Evolutionary conservation across 768 basidiomycete genomes (phyloP).

Genomic region (Gloeostereum incarnatum): DNA sequence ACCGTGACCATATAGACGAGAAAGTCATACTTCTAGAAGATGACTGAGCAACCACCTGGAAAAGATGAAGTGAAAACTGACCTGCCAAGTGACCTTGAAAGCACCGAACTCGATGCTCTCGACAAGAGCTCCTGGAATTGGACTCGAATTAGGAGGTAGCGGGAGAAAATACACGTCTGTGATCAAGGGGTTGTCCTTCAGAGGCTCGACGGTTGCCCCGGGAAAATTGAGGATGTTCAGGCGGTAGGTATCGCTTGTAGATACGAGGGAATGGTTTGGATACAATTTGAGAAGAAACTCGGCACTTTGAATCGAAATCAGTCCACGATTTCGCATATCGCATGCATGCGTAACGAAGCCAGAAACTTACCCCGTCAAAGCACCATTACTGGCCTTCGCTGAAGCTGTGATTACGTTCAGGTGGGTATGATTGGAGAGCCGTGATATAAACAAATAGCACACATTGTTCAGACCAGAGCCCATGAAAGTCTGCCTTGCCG

Average conservation of each 20-base stretch:
- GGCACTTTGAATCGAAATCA: constrained; percentile 17
- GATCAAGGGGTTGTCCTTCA: constrained; percentile 41
- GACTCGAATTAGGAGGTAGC: constrained; percentile 27
- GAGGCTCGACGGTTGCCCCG: constrained; percentile 29
- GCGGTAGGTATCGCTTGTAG: constrained; percentile 35
- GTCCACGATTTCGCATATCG: not conserved
- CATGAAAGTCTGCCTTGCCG: constrained; percentile 37
- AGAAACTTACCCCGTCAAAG: too few species aligned
- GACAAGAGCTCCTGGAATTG: constrained; percentile 41
- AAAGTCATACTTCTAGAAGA: constrained; percentile 42
- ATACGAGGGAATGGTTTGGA: constrained; percentile 51
- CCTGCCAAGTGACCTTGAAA: constrained; percentile 52
- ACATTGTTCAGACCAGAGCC: constrained; percentile 46
- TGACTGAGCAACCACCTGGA: not conserved
- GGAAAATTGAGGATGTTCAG: constrained; percentile 46
- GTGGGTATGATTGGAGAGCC: constrained; percentile 6
- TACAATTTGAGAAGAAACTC: constrained; percentile 47
- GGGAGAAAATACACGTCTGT: constrained; percentile 40
- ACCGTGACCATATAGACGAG: constrained; percentile 45
- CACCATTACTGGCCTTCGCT: constrained; percentile 35
- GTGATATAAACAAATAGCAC: not conserved
- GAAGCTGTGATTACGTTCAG: constrained; percentile 29
- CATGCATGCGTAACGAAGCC: constrained; percentile 24
- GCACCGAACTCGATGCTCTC: constrained; percentile 44
- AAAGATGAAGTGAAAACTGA: constrained; percentile 16